Evolutionary conservation across 1,284 basidiomycete genomes (phyloP), one percentile per base, ranked within the genome.

Genomic region (Puccinia horiana): DNA sequence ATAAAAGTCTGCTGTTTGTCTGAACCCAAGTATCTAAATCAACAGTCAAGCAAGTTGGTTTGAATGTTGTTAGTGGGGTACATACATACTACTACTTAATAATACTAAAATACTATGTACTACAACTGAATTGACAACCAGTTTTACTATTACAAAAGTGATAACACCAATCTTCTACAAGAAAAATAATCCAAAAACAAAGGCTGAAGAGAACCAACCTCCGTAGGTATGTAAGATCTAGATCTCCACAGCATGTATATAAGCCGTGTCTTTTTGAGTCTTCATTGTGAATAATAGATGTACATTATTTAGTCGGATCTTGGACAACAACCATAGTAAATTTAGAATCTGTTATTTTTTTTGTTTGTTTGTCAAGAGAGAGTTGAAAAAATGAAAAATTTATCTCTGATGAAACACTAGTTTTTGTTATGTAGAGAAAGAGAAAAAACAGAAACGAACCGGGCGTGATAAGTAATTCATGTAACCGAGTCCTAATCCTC

Each of bases 391-490:
- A 32, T 49, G 16, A 74, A 26, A 5, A 26, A 52, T 26, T n/a
- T 35, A n/a, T 52, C 18, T 2, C 8, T 5, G 16, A 3, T 56
- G 26, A 61, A 16, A 32, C 40, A 2, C 23, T 40, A 23, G 23
- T 54, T 18, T n/a, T 26, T n/a, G n/a, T n/a, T n/a, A n/a, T n/a
- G n/a, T n/a, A n/a, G n/a, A n/a, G n/a, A n/a, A 56, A 37, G 11
- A 54, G 32, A 58, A 58, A 4, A 20, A 35, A 40, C 16, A 58
- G 56, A 58, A 2, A 88, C 91, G 65, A 83, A 94, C 95, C 93
- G 83, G 95, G 95, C 2, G 95, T 94, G 83, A 97, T 95, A 91
- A 97, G 94, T 82, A 97, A 89, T 86, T 97, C 95, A 87, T 97
- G 94, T 81, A 92, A 90, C 86, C 91, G 93, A 77, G 94, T 96